Percentiles rank a stretch among this genome's conserved stretches.
Conservation (phyloP, 2,329 filamentous ascomycete species). For the Penicillium glabrum region DNA sequence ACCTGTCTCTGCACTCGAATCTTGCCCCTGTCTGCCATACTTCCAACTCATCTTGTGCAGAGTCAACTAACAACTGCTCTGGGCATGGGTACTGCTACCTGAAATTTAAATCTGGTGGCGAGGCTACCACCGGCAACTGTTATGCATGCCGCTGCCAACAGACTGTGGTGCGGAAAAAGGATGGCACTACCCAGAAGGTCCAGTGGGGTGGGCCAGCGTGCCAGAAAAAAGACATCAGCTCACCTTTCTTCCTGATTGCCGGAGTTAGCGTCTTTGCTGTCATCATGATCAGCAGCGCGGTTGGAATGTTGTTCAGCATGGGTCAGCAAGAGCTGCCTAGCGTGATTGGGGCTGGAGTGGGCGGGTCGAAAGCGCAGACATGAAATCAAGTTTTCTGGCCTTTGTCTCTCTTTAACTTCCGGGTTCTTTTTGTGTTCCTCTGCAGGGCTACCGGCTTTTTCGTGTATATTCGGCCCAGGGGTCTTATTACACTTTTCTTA, state of each 20-base stretch:
- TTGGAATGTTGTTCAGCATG: slow-evolving; percentile 78
- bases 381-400: neutral
- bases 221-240: slow-evolving; percentile 87
- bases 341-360: slow-evolving; percentile 94
- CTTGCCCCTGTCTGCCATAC: slow-evolving; percentile 74
- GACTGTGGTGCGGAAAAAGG: slow-evolving; percentile 51
- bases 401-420: neutral
- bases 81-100: slow-evolving; percentile 75
- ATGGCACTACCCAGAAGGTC: slow-evolving; percentile 59
- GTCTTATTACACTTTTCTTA: neutral
- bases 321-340: slow-evolving; percentile 86
- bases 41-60: slow-evolving; percentile 66
- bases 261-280: slow-evolving; percentile 72
- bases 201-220: slow-evolving; percentile 85
- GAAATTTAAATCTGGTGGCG: slow-evolving; percentile 55
- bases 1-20: slow-evolving; percentile 40
- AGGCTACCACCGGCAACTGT: slow-evolving; percentile 56
- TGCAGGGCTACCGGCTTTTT: neutral
- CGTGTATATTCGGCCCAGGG: neutral
- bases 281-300: slow-evolving; percentile 65
- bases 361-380: slow-evolving; percentile 54
- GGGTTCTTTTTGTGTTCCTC: neutral
- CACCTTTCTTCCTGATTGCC: slow-evolving; percentile 83
- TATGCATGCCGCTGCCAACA: slow-evolving; percentile 75
- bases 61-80: slow-evolving; percentile 74